Evolutionary conservation across 2,329 filamentous ascomycete species (phyloP).

Genomic region (Phialocephala sp.): DNA sequence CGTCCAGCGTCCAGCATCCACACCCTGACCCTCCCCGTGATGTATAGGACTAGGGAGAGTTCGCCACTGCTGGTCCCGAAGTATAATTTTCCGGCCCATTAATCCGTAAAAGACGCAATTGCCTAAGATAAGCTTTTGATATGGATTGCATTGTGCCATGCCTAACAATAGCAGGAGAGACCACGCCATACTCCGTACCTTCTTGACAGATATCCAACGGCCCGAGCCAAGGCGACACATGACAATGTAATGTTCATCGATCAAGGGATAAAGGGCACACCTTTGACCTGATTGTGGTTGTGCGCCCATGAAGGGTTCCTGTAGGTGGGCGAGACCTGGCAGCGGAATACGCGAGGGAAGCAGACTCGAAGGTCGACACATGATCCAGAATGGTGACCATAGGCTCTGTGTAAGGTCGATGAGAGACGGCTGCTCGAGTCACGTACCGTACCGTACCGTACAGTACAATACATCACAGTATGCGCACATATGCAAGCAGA

Average conservation of each 20-base stretch:
- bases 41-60: neutral
- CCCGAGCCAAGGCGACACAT: slow-evolving; percentile 8
- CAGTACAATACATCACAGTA: neutral
- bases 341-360: slow-evolving; percentile 4
- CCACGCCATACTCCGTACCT: neutral
- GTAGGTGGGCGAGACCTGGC: slow-evolving; percentile 18
- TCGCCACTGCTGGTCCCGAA: neutral
- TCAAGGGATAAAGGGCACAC: too few relatives aligned
- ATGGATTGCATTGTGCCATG: neutral
- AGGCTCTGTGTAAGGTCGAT: slow-evolving; percentile 10
- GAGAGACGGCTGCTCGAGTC: slow-evolving; percentile 20
- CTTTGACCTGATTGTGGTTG: neutral
- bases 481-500: neutral
- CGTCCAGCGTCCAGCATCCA: neutral
- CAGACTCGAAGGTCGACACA: slow-evolving; percentile 13
- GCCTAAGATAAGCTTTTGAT: slow-evolving; percentile 8
- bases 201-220: neutral
- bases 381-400: slow-evolving; percentile 14
- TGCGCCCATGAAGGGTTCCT: slow-evolving; percentile 16
- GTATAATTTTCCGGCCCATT: slow-evolving; percentile 1
- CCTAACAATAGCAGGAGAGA: neutral
- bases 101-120: neutral
- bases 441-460: neutral
- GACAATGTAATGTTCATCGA: neutral
- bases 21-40: neutral